phyloP scores from a whole-genome alignment of 169 alveolate genomes.

The Theileria annulata region DNA sequence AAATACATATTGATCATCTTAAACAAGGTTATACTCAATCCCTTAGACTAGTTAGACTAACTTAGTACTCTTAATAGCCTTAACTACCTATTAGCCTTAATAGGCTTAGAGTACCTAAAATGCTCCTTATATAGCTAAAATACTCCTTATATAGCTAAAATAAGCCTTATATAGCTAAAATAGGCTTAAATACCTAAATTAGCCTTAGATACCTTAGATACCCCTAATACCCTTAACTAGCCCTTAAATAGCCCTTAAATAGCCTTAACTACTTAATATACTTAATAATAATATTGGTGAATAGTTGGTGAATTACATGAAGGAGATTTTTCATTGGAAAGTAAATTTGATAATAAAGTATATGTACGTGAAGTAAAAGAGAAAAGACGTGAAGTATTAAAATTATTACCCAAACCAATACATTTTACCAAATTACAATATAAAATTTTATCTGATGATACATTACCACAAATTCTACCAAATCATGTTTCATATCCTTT shows the following conservation, averaged over 20 bases:
- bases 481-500: slow-evolving; percentile 8
- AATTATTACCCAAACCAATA: slow-evolving; percentile 25
- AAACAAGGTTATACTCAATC: neutral
- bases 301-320: neutral
- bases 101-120: no score
- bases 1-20: neutral
- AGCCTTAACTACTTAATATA: no score
- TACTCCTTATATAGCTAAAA: no score
- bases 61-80: no score
- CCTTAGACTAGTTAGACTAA: no score
- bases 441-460: slow-evolving; percentile 19
- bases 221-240: no score
- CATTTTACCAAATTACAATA: neutral
- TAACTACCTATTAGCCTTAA: neutral
- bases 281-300: neutral
- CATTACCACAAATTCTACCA: slow-evolving; percentile 30
- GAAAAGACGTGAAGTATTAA: slow-evolving; percentile 1
- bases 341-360: slow-evolving; percentile 21
- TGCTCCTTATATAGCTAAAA: no score
- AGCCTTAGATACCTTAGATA: no score
- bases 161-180: no score
- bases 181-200: no score
- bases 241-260: no score
- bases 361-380: slow-evolving; percentile 16
- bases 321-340: slow-evolving; percentile 12